Conservation (phyloP, 2,329 filamentous ascomycete genomes). For the Nigrograna mackinnonii region DNA sequence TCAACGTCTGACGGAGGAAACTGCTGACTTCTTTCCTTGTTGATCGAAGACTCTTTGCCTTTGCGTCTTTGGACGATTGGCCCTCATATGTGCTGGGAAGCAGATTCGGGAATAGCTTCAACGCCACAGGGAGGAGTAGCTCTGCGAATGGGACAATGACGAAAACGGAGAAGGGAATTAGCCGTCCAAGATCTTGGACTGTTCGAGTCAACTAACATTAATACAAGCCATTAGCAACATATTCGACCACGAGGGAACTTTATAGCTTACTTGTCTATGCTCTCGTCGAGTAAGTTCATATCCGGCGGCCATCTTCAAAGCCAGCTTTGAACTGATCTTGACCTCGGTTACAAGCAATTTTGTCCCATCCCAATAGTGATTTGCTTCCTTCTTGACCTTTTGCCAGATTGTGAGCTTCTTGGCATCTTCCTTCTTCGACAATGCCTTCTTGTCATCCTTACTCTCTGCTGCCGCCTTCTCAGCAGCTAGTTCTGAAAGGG, state of each 20-base stretch:
- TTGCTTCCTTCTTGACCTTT: conserved; percentile 90
- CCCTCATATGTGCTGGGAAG: conserved; percentile 96
- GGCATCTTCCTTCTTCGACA: conserved; percentile 68
- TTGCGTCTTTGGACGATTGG: conserved; percentile 86
- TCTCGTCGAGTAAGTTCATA: conserved; percentile 96
- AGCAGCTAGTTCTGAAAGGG: conserved; percentile 65
- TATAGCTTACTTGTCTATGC: conserved; percentile 69
- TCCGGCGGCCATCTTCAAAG: conserved; percentile 95
- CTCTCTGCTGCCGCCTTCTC: conserved; percentile 58
- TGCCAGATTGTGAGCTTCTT: conserved; percentile 89
- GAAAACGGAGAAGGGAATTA: conserved; percentile 96
- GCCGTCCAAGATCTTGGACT: conserved; percentile 86
- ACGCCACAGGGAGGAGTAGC: conserved; percentile 83
- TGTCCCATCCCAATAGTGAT: conserved; percentile 98
- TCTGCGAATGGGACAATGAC: conserved; percentile 97
- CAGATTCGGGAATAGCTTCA: conserved; percentile 96
- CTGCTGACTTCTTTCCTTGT: conserved; percentile 92
- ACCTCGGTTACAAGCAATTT: conserved; percentile 93
- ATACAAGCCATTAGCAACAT: not conserved
- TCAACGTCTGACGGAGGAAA: conserved; percentile 85
- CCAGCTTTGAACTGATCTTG: conserved; percentile 86
- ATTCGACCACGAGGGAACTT: conserved; percentile 2
- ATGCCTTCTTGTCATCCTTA: conserved; percentile 57
- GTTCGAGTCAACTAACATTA: conserved; percentile 72
- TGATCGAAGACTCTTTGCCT: conserved; percentile 77